These are phyloP conservation scores for Bothriochloa decipiens DNA, from an alignment of 176 grass and related monocot genomes.

Conservation along the genomic window DNA sequence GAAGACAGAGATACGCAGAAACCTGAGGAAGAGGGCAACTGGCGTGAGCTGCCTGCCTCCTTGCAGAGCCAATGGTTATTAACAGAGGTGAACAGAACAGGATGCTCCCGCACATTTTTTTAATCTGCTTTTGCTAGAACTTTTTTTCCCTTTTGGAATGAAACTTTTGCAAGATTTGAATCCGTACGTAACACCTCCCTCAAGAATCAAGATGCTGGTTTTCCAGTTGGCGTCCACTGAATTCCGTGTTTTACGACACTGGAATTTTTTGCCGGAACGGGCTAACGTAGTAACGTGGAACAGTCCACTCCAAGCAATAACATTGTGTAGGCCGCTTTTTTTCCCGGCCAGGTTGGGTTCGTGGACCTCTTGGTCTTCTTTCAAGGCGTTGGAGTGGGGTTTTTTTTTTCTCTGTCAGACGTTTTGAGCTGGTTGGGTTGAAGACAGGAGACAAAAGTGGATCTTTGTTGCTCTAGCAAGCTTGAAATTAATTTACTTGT, in stretches of 20 bases:
- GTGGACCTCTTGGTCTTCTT: too few species aligned
- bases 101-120: conserved; percentile 27
- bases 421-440: too few species aligned
- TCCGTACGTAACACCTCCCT: neutral
- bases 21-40: conserved; percentile 13
- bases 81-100: conserved; percentile 29
- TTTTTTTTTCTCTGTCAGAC: too few species aligned
- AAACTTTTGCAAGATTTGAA: neutral
- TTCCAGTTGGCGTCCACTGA: neutral
- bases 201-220: neutral
- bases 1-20: neutral
- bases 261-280: neutral
- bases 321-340: too few species aligned
- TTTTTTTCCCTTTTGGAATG: neutral
- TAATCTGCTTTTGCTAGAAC: neutral
- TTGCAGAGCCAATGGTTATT: conserved; percentile 15
- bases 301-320: neutral
- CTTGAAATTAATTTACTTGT: too few species aligned
- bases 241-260: neutral
- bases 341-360: too few species aligned
- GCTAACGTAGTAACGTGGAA: neutral
- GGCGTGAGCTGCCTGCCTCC: neutral
- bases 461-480: too few species aligned
- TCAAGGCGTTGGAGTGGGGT: too few species aligned
- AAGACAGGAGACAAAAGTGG: too few species aligned